Evolutionary conservation across 192 early-diverging fungal genomes (phyloP).

Genomic region (Backusella mclennaniae): DNA sequence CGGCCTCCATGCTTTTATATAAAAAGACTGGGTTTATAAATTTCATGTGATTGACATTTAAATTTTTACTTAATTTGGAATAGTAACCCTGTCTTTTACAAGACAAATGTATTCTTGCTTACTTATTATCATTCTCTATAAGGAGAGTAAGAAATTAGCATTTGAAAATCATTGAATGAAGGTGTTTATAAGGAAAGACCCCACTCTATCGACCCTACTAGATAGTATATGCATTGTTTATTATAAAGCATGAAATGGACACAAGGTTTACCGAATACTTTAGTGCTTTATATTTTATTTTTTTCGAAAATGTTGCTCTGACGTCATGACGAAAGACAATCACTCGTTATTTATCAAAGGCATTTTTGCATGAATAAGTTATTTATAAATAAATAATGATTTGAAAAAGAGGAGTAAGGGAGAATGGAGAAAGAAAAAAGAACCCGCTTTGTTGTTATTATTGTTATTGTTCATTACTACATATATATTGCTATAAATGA

Average conservation of each 20-base stretch:
- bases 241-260: not conserved
- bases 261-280: not conserved
- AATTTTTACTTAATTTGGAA: not conserved
- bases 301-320: not conserved
- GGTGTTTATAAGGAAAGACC: not conserved
- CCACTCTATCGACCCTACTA: not conserved
- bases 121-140: not conserved
- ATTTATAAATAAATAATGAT: not conserved
- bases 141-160: not conserved
- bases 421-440: too few relatives aligned
- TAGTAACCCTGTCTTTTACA: not conserved
- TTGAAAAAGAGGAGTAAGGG: not conserved
- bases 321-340: not conserved
- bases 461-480: too few relatives aligned
- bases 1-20: not conserved
- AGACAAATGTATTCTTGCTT: not conserved
- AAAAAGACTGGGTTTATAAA: not conserved
- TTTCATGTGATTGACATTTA: conserved; percentile 7
- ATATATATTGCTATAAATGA: too few relatives aligned
- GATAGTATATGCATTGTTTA: not conserved
- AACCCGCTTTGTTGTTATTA: not conserved
- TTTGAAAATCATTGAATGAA: not conserved
- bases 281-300: not conserved
- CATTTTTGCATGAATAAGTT: not conserved
- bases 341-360: not conserved